These are phyloP conservation scores for Aspergillus sp. DNA, from an alignment of 2,329 filamentous ascomycete species.

Conservation along the genomic window DNA sequence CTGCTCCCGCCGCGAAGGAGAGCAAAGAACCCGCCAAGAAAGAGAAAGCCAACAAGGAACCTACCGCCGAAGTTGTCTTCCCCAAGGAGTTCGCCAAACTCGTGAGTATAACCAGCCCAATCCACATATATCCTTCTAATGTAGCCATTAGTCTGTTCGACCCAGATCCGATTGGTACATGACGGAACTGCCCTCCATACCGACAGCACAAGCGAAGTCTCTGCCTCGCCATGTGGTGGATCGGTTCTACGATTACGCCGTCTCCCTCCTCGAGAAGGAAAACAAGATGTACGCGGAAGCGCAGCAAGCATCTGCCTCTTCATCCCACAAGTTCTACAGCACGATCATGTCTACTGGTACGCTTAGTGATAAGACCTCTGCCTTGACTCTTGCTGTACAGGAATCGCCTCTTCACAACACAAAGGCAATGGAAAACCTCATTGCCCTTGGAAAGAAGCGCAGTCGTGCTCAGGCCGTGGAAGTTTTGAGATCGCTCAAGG, in stretches of 20 bases:
- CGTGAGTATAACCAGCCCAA: slow-evolving; percentile 24
- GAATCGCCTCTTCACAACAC: slow-evolving; percentile 93
- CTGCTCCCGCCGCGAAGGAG: slow-evolving; percentile 21
- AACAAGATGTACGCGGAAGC: slow-evolving; percentile 71
- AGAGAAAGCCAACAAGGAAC: slow-evolving; percentile 19
- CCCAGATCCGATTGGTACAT: slow-evolving; percentile 70
- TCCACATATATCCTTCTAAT: slow-evolving; percentile 10
- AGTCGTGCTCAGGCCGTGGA: slow-evolving; percentile 90
- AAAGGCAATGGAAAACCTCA: slow-evolving; percentile 81
- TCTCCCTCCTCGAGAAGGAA: slow-evolving; percentile 74
- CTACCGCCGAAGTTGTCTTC: slow-evolving; percentile 25
- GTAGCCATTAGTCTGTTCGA: slow-evolving; percentile 54
- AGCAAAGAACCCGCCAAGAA: slow-evolving; percentile 29
- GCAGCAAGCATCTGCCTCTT: slow-evolving; percentile 73
- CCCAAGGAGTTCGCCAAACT: slow-evolving; percentile 42
- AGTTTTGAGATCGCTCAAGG: slow-evolving; percentile 89
- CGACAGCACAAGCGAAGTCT: slow-evolving; percentile 48
- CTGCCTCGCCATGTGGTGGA: slow-evolving; percentile 58
- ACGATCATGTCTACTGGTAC: slow-evolving; percentile 97
- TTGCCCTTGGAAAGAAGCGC: slow-evolving; percentile 84
- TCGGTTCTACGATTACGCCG: slow-evolving; percentile 67
- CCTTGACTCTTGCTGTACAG: slow-evolving; percentile 88
- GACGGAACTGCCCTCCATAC: slow-evolving; percentile 57
- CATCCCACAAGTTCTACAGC: slow-evolving; percentile 92
- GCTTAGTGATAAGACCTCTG: slow-evolving; percentile 93